Base-by-base conservation (phyloP, 2,329 filamentous ascomycete species). In the Keithomyces neogunnii region DNA sequence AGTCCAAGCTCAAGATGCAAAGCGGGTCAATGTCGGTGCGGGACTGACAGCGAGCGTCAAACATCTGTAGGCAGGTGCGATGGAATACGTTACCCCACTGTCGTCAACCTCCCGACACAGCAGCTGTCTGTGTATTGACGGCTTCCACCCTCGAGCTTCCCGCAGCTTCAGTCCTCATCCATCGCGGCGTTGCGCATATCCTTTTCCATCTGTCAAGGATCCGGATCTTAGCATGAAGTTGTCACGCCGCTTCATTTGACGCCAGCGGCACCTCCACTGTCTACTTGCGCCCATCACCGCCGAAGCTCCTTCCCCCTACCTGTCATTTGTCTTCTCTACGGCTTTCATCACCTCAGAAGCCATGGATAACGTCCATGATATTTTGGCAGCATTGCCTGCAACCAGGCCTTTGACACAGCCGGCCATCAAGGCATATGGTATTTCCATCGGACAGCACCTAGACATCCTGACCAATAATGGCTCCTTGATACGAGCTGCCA, bases 401-500 rank as follows among this genome's bases (percentile, higher is more conserved):
- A 32, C 38, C 35, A 31, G 19, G 7, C 36, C 46, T 33, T 35
- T 44, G 8, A 47, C 43, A 2, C 38, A 9, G n/a, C 44, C 52
- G 3, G 42, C 36, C 29, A 36, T 10, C 13, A 48, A 49, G 35
- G 47, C 35, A 5, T 54, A 51, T 29, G 49, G 52, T 33, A 33
- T 43, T 31, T 45, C 47, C 29, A 49, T 54, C 19, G 47, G 31
- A n/a, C 49, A 51, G 33, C 50, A 54, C 44, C 5, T 52, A 32
- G 47, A 36, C 8, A 45, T 28, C 9, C 50, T 54, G 4, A 47
- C 19, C 39, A 45, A 40, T 29, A 30, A 19, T 35, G 6, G 42
- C 4, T 29, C 50, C 11, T 42, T 49, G 10, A 51, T 52, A 13
- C 28, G 32, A n/a, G 4, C 49, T 13, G 60, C 64, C 9, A 59